Conservation (phyloP, 192 early-diverging fungal species). For the Allomyces macrogynus region DNA sequence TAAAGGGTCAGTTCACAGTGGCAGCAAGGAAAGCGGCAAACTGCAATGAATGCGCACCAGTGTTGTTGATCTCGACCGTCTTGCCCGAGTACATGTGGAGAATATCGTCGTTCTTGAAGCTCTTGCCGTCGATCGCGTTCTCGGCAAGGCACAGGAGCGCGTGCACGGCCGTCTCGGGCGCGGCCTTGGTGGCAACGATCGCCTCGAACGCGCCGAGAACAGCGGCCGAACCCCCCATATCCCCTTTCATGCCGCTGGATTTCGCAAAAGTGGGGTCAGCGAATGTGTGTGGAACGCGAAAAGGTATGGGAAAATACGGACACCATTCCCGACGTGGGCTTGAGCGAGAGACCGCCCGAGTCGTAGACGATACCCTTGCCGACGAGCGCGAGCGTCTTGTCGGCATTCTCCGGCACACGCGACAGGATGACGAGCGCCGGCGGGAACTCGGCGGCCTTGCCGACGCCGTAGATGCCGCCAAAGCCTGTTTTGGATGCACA, state of each 20-base stretch:
- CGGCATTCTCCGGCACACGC: slow-evolving; percentile 12
- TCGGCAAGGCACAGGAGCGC: slow-evolving; percentile 30
- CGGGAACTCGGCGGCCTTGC: slow-evolving; percentile 19
- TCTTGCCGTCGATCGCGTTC: slow-evolving; percentile 17
- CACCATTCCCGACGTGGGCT: slow-evolving; percentile 14
- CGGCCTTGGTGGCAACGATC: slow-evolving; percentile 9
- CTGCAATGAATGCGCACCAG: slow-evolving; percentile 16
- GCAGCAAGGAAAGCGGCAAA: no score
- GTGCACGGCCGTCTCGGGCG: slow-evolving; percentile 8
- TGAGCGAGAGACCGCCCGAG: slow-evolving; percentile 25
- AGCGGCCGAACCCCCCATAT: slow-evolving; percentile 30
- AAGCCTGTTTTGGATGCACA: not conserved
- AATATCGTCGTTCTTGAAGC: slow-evolving; percentile 21
- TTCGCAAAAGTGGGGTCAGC: slow-evolving; percentile 4
- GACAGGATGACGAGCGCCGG: slow-evolving; percentile 22
- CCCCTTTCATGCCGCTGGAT: slow-evolving; percentile 18
- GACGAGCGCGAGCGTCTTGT: slow-evolving; percentile 23
- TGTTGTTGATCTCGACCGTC: slow-evolving; percentile 37
- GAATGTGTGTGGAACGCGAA: not conserved
- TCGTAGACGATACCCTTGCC: slow-evolving; percentile 40
- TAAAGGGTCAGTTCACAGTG: no score
- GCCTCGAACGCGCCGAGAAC: slow-evolving; percentile 24
- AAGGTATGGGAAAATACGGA: slow-evolving; percentile 4
- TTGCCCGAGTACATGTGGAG: slow-evolving; percentile 22
- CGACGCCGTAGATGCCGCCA: slow-evolving; percentile 26